These are phyloP conservation scores for Castanea sativa DNA, from an alignment of 306 rosid genomes.

Conservation along the genomic window DNA sequence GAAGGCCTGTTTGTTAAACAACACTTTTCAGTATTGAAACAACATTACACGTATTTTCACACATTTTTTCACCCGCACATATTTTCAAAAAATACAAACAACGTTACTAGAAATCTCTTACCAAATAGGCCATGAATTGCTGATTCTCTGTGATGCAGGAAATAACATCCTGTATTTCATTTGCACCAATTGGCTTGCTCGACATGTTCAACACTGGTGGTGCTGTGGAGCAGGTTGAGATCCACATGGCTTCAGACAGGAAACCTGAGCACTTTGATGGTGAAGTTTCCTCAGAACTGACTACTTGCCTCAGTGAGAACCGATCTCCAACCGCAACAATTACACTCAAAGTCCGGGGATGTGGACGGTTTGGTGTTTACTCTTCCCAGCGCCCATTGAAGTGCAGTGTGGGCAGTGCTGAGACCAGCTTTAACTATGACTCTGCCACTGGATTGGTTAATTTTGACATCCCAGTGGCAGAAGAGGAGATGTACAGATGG, in stretches of 20 bases:
- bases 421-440: slow-evolving; percentile 46
- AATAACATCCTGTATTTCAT: slow-evolving; percentile 48
- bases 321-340: slow-evolving; percentile 45
- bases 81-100: too few species aligned
- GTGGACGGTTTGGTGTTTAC: slow-evolving; percentile 76
- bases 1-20: too few species aligned
- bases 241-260: slow-evolving; percentile 31
- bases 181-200: slow-evolving; percentile 83
- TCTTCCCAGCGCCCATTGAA: slow-evolving; percentile 58
- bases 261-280: slow-evolving; percentile 46
- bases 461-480: slow-evolving; percentile 50
- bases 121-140: not conserved
- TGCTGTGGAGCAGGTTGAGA: slow-evolving; percentile 62
- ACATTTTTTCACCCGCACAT: too few species aligned
- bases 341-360: slow-evolving; percentile 57
- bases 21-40: too few species aligned
- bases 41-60: too few species aligned
- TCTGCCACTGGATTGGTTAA: slow-evolving; percentile 54
- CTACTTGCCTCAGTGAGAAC: slow-evolving; percentile 36
- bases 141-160: slow-evolving; percentile 38
- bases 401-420: slow-evolving; percentile 45
- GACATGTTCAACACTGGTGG: slow-evolving; percentile 84
- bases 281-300: slow-evolving; percentile 38
- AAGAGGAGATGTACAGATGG: slow-evolving; percentile 67
- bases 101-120: too few species aligned